Evolutionary conservation across 139 green algal genomes (phyloP).

Genomic region (Ettlia oleoabundans): DNA sequence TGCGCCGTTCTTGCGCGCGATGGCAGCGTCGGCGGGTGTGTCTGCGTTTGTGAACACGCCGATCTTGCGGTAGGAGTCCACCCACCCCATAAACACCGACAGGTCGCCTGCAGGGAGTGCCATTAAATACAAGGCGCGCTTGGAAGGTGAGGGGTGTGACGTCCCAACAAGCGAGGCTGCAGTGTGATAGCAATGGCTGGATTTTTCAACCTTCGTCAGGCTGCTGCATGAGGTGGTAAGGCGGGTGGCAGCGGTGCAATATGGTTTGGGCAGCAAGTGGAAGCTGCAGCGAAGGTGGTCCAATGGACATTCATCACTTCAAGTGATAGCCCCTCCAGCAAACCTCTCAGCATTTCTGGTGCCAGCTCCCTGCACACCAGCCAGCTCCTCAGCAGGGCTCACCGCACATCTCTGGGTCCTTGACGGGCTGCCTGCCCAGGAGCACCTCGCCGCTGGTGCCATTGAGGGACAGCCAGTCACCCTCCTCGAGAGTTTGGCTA

Average conservation of each 20-base stretch:
- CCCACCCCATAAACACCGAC: slow-evolving; percentile 85
- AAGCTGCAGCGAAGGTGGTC: too few relatives aligned
- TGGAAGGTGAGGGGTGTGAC: not conserved
- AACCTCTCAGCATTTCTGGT: too few relatives aligned
- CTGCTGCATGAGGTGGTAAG: too few relatives aligned
- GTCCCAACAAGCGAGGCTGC: not conserved
- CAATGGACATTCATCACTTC: too few relatives aligned
- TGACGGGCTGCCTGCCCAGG: slow-evolving; percentile 65
- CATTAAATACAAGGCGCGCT: not conserved
- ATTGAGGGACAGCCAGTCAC: slow-evolving; percentile 84
- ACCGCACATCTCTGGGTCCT: slow-evolving; percentile 53
- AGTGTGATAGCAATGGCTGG: not conserved
- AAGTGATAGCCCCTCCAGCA: too few relatives aligned
- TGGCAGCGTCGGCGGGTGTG: slow-evolving; percentile 76
- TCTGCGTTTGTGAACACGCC: slow-evolving; percentile 90
- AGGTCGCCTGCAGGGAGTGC: slow-evolving; percentile 59
- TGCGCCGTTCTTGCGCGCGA: slow-evolving; percentile 80
- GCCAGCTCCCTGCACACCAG: too few relatives aligned
- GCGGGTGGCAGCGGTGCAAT: too few relatives aligned
- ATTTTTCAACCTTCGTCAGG: too few relatives aligned
- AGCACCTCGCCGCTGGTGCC: slow-evolving; percentile 85
- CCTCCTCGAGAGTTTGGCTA: slow-evolving; percentile 62
- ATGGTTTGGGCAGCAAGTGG: too few relatives aligned
- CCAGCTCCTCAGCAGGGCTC: not conserved
- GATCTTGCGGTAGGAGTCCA: slow-evolving; percentile 68